Evolutionary conservation across 208 protist genomes (phyloP).

Genomic region (Eutreptiella sp.): DNA sequence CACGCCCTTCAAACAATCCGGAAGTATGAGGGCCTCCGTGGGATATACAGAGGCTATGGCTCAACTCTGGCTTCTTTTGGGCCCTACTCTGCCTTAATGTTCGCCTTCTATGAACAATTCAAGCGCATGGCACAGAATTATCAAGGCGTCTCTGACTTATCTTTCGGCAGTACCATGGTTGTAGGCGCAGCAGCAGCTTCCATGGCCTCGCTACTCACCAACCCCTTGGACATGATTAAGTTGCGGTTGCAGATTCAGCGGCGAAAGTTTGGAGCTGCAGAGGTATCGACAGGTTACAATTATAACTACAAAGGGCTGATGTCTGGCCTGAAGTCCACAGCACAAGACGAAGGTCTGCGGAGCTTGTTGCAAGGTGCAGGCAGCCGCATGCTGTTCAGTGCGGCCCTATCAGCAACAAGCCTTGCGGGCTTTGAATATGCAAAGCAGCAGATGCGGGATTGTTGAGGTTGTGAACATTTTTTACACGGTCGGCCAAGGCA

Average conservation of each 20-base stretch:
- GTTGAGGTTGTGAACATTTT: too few relatives aligned
- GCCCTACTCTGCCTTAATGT: slow-evolving; percentile 76
- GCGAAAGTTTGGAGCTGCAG: too few relatives aligned
- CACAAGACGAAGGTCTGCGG: slow-evolving; percentile 47
- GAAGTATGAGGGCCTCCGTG: slow-evolving; percentile 50
- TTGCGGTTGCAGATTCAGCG: slow-evolving; percentile 76
- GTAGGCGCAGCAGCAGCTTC: slow-evolving; percentile 52
- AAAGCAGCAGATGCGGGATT: too few relatives aligned
- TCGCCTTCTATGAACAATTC: slow-evolving; percentile 69
- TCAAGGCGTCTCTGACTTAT: neutral
- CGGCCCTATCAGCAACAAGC: too few relatives aligned
- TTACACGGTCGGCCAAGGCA: too few relatives aligned
- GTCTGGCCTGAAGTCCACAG: slow-evolving; percentile 47
- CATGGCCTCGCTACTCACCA: slow-evolving; percentile 61
- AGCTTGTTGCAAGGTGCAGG: slow-evolving; percentile 59
- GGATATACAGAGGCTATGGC: slow-evolving; percentile 71
- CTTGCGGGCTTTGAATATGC: too few relatives aligned
- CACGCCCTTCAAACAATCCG: slow-evolving; percentile 57
- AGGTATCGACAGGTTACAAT: slow-evolving; percentile 41
- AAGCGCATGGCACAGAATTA: neutral
- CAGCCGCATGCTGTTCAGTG: slow-evolving; percentile 49
- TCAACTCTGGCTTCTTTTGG: slow-evolving; percentile 74
- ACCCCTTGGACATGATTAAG: slow-evolving; percentile 79
- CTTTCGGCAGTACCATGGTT: slow-evolving; percentile 42
- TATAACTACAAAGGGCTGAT: slow-evolving; percentile 56